Conservation (phyloP, 2,329 filamentous ascomycete species). For the Colletotrichum cordylinicola region DNA sequence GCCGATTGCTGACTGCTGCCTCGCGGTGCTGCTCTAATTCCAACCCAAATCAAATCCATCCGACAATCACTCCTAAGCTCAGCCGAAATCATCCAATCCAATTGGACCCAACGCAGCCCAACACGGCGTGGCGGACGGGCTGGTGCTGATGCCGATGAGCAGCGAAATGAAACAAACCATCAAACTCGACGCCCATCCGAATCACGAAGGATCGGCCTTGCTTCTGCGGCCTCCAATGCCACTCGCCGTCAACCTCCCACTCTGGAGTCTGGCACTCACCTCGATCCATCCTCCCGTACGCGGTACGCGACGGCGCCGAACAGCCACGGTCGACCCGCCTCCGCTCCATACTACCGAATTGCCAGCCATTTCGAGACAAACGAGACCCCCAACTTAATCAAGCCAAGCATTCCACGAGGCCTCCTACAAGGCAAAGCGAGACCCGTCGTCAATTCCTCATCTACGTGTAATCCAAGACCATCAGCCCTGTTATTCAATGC, state of each 20-base stretch:
- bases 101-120: not conserved
- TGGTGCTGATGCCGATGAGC: not conserved
- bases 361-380: not conserved
- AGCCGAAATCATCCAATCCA: not conserved
- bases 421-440: slow-evolving; percentile 1
- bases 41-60: not conserved
- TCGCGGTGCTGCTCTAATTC: not conserved
- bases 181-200: not conserved
- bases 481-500: not conserved
- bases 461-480: not conserved
- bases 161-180: not conserved
- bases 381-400: not conserved
- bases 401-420: slow-evolving; percentile 20
- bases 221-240: not conserved
- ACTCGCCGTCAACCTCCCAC: not conserved
- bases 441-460: not conserved
- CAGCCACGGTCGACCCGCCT: not conserved
- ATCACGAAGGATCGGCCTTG: slow-evolving; percentile 1
- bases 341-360: not conserved
- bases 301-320: not conserved
- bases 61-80: not conserved
- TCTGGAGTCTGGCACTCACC: not conserved
- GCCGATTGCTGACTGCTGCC: not conserved
- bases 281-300: not conserved
- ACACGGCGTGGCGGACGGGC: not conserved